A percentile compares a stretch with the other conserved stretches of the same genome.
Conservation (phyloP, 2,329 filamentous ascomycete genomes). For the Epicoccum nigrum region DNA sequence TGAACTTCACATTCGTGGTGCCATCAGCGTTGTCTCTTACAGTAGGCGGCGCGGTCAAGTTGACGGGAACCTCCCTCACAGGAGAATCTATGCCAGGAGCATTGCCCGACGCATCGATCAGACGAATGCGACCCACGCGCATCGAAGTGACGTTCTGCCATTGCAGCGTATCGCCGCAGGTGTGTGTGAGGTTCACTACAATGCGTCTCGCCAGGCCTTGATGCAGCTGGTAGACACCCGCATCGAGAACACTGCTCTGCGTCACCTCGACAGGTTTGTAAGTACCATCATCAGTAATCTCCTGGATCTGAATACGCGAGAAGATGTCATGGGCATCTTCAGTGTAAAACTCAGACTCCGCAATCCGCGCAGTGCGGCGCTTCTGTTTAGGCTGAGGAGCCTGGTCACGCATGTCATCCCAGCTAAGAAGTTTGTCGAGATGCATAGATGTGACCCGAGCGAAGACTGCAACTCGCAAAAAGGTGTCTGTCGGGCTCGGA, state of each 20-base stretch:
- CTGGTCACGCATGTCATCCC: slow-evolving; percentile 95
- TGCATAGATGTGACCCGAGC: slow-evolving; percentile 92
- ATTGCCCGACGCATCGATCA: slow-evolving; percentile 85
- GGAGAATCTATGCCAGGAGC: slow-evolving; percentile 76
- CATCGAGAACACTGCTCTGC: slow-evolving; percentile 80
- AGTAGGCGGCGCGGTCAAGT: slow-evolving; percentile 76
- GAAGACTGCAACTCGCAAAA: slow-evolving; percentile 86
- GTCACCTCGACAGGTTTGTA: slow-evolving; percentile 93
- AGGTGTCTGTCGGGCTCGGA: slow-evolving; percentile 74
- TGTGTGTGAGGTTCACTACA: slow-evolving; percentile 86
- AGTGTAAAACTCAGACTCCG: slow-evolving; percentile 89
- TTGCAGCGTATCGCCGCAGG: slow-evolving; percentile 82
- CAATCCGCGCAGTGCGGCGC: slow-evolving; percentile 71
- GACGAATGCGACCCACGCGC: slow-evolving; percentile 78
- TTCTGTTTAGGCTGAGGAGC: slow-evolving; percentile 62
- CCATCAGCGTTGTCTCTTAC: slow-evolving; percentile 89
- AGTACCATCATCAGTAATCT: slow-evolving; percentile 87
- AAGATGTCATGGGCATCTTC: slow-evolving; percentile 96
- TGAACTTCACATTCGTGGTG: slow-evolving; percentile 81
- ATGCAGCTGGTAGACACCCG: slow-evolving; percentile 92
- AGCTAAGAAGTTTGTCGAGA: slow-evolving; percentile 94
- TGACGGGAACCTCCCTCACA: slow-evolving; percentile 76
- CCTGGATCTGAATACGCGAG: slow-evolving; percentile 83
- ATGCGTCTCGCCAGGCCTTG: slow-evolving; percentile 92
- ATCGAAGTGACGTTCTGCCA: slow-evolving; percentile 84